Percentiles rank a stretch among this genome's conserved stretches.
These are phyloP conservation scores for Fusarium nelsonii DNA, from an alignment of 2,329 filamentous ascomycete species.

Conservation along the genomic window DNA sequence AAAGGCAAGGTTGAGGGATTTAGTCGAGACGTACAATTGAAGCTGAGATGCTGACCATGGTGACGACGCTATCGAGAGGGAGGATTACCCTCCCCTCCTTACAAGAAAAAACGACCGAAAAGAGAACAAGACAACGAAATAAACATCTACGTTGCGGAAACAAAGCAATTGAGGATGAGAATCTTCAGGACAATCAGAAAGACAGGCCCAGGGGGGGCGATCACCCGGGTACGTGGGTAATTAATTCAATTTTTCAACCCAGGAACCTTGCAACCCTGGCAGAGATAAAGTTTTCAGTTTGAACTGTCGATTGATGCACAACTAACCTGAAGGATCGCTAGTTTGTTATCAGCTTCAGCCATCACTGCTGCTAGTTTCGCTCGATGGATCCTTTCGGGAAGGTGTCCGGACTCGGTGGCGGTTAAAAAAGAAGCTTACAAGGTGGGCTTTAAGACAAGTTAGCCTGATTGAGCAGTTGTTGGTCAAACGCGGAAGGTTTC, in stretches of 20 bases:
- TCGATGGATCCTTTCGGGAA: neutral
- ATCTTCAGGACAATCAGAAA: neutral
- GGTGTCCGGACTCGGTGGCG: neutral
- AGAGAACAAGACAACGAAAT: neutral
- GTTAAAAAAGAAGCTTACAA: neutral
- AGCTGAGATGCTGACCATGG: neutral
- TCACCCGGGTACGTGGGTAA: neutral
- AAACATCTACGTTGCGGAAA: neutral
- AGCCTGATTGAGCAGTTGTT: neutral
- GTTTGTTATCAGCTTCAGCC: neutral
- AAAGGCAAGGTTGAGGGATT: neutral
- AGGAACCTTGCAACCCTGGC: neutral
- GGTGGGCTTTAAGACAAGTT: neutral
- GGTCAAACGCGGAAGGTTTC: neutral
- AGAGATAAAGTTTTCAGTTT: neutral
- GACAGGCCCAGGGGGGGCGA: neutral
- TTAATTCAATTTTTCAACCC: neutral
- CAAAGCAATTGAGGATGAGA: neutral
- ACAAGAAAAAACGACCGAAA: neutral
- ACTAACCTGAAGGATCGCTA: constrained; percentile 1
- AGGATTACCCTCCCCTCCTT: neutral
- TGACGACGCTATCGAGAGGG: neutral
- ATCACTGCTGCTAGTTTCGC: neutral
- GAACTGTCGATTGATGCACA: neutral
- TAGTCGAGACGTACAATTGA: neutral